Evolutionary conservation across 768 basidiomycete genomes (phyloP).

Genomic region (Naematelia encephala): DNA sequence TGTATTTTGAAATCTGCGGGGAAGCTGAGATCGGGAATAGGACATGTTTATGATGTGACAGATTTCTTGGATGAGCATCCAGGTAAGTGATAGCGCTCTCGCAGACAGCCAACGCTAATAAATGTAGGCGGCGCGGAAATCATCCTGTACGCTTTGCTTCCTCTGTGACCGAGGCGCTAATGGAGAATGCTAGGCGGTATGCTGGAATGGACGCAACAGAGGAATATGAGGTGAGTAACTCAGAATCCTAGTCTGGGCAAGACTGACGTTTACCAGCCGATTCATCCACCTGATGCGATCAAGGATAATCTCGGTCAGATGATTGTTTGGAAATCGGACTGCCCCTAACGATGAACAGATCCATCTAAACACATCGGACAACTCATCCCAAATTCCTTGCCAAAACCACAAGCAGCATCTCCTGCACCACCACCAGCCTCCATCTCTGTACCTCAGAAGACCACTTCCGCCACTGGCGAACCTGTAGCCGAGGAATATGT

Average conservation of each 20-base stretch:
- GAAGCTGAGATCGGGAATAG: constrained; percentile 13
- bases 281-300: constrained; percentile 80
- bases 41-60: constrained; percentile 50
- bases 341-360: constrained; percentile 12
- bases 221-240: constrained; percentile 39
- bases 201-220: constrained; percentile 81
- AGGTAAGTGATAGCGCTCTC: constrained; percentile 17
- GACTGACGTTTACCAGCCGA: constrained; percentile 56
- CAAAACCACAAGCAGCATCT: constrained; percentile 18
- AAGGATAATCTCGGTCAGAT: constrained; percentile 51
- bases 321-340: background rate
- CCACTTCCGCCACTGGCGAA: constrained; percentile 48
- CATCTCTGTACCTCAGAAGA: constrained; percentile 20
- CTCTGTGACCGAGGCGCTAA: background rate
- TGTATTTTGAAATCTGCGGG: background rate
- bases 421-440: constrained; percentile 22
- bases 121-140: constrained; percentile 76
- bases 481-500: constrained; percentile 28
- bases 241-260: background rate
- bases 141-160: constrained; percentile 56
- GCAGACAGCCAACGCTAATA: constrained; percentile 46
- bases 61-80: constrained; percentile 51
- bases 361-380: constrained; percentile 39
- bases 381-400: constrained; percentile 31
- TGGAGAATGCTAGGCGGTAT: constrained; percentile 55